phyloP scores from a whole-genome alignment of 352 stramenopile genomes.

The Albugo laibachii region DNA sequence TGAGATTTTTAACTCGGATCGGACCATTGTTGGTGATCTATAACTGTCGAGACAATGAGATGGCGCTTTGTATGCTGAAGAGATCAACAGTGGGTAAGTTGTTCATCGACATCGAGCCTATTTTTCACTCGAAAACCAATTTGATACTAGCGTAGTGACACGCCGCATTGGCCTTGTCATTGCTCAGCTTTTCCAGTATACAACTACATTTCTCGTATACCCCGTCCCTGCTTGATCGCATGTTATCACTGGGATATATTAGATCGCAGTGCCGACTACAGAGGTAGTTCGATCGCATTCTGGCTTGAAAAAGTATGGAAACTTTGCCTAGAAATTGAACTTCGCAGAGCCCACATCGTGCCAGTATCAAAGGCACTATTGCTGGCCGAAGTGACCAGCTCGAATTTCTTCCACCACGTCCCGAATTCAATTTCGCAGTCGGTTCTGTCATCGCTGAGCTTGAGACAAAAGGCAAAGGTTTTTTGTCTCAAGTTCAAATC shows the following conservation, averaged over 20 bases:
- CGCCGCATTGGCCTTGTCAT: slow-evolving; percentile 53
- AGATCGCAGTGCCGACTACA: no score
- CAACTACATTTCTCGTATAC: slow-evolving; percentile 90
- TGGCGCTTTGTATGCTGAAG: slow-evolving; percentile 91
- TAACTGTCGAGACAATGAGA: slow-evolving; percentile 86
- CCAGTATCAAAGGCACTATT: slow-evolving; percentile 95
- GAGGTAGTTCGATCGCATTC: slow-evolving; percentile 67
- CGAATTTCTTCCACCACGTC: slow-evolving; percentile 91
- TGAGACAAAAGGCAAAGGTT: slow-evolving; percentile 90
- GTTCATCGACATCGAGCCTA: slow-evolving; percentile 94
- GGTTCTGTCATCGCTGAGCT: slow-evolving; percentile 84
- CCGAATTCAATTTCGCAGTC: slow-evolving; percentile 89
- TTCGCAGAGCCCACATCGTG: slow-evolving; percentile 80
- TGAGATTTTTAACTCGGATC: slow-evolving; percentile 88
- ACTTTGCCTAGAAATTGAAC: slow-evolving; percentile 91
- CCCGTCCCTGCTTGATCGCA: slow-evolving; percentile 85
- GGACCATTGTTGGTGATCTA: slow-evolving; percentile 90
- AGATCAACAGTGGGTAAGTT: slow-evolving; percentile 90
- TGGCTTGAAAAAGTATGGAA: slow-evolving; percentile 85
- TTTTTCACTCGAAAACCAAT: no score
- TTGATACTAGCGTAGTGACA: slow-evolving; percentile 86
- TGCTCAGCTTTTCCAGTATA: slow-evolving; percentile 88
- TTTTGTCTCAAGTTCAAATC: slow-evolving; percentile 86
- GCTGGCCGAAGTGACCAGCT: slow-evolving; percentile 80
- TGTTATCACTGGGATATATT: slow-evolving; percentile 87